Conservation (phyloP, 306 rosid genomes). For the Fragaria vesca region DNA sequence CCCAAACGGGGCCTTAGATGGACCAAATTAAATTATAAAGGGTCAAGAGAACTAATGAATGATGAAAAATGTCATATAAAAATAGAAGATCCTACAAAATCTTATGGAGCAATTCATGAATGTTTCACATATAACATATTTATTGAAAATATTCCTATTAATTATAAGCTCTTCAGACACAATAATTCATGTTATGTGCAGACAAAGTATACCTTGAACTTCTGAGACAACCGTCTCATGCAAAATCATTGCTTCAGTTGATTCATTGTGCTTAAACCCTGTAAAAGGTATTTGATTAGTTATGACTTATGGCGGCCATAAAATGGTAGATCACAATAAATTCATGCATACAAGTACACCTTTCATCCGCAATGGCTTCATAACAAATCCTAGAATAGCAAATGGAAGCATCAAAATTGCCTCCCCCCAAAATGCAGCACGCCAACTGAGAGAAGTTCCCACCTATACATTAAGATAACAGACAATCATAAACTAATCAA, state of each 20-base stretch:
- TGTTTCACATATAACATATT: not conserved
- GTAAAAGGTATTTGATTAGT: constrained; percentile 26
- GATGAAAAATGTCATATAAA: not conserved
- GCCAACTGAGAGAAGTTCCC: constrained; percentile 64
- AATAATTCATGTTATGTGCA: not conserved
- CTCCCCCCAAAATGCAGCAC: constrained; percentile 68
- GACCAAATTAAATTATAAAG: not conserved
- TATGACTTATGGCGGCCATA: constrained; percentile 11
- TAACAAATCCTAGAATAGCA: constrained; percentile 57
- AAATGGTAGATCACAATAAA: constrained; percentile 15
- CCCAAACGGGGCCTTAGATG: not conserved
- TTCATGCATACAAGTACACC: constrained; percentile 41
- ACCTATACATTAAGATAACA: constrained; percentile 44
- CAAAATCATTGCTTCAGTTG: constrained; percentile 25
- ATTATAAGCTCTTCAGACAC: not conserved
- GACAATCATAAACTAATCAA: constrained; percentile 12
- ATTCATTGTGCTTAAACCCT: constrained; percentile 56
- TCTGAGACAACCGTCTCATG: constrained; percentile 31
- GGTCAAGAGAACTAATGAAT: not conserved
- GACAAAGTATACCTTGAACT: constrained; percentile 46
- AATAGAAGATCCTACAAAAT: not conserved
- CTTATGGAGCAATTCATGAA: not conserved
- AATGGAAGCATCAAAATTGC: constrained; percentile 80
- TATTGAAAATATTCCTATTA: not conserved
- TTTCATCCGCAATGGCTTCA: constrained; percentile 77